Evolutionary conservation across 306 rosid species (phyloP).

Genomic region (Cicer arietinum): DNA sequence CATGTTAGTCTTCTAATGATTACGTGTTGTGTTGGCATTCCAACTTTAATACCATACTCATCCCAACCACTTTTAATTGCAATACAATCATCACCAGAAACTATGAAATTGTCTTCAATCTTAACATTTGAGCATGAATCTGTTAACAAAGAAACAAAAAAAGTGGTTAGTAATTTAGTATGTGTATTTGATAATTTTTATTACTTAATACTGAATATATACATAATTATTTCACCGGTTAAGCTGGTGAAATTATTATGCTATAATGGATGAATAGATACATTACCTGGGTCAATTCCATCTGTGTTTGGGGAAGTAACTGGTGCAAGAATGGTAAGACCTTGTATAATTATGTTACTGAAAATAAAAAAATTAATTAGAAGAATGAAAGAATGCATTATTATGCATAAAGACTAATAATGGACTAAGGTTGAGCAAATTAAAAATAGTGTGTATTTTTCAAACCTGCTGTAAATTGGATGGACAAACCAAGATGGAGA

Average conservation of each 20-base stretch:
- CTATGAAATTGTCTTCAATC: slow-evolving; percentile 72
- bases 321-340: slow-evolving; percentile 72
- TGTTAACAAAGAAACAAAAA: slow-evolving; percentile 20
- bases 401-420: neutral
- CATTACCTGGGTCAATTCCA: slow-evolving; percentile 78
- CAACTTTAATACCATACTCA: neutral
- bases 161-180: neutral
- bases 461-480: slow-evolving; percentile 73
- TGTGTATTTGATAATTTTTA: neutral
- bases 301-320: slow-evolving; percentile 75
- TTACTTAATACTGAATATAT: too few species aligned
- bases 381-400: neutral
- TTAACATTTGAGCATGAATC: slow-evolving; percentile 65
- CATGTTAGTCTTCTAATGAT: slow-evolving; percentile 8
- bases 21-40: neutral
- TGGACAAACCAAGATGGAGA: slow-evolving; percentile 85
- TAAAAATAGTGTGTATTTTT: neutral
- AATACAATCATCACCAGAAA: slow-evolving; percentile 20
- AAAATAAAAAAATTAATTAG: slow-evolving; percentile 24
- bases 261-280: neutral
- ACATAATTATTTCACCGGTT: too few species aligned
- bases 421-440: too few species aligned
- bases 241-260: too few species aligned
- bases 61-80: slow-evolving; percentile 6
- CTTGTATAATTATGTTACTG: slow-evolving; percentile 61